Conservation (phyloP, 805 yeast species). For the Metschnikowia peoriensis region DNA sequence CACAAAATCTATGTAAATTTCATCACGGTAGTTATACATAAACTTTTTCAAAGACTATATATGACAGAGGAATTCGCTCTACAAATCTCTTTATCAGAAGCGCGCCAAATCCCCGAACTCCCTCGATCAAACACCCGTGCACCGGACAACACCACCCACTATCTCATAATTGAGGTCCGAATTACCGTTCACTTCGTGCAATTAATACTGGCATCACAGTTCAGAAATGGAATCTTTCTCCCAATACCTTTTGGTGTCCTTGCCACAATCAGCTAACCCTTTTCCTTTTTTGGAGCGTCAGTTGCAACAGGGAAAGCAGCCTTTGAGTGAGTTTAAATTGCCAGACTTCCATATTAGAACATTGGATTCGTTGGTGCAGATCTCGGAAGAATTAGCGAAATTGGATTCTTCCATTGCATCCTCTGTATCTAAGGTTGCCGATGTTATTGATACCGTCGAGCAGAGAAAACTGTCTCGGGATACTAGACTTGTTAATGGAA, state of each 20-base stretch:
- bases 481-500: slow-evolving; percentile 40
- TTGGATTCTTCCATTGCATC: slow-evolving; percentile 73
- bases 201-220: background rate
- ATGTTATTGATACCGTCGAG: slow-evolving; percentile 52
- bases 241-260: slow-evolving; percentile 53
- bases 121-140: slow-evolving; percentile 9
- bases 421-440: slow-evolving; percentile 73
- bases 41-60: too few species aligned
- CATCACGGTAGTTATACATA: too few species aligned
- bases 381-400: slow-evolving; percentile 84
- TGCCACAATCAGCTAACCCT: slow-evolving; percentile 52
- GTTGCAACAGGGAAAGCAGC: slow-evolving; percentile 57
- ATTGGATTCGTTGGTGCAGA: slow-evolving; percentile 84
- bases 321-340: slow-evolving; percentile 54
- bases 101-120: slow-evolving; percentile 1
- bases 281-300: slow-evolving; percentile 54
- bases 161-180: background rate
- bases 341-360: slow-evolving; percentile 95
- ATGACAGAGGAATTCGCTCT: too few species aligned
- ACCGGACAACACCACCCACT: slow-evolving; percentile 2
- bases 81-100: background rate
- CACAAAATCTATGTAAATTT: too few species aligned
- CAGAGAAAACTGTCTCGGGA: slow-evolving; percentile 23
- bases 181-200: background rate
- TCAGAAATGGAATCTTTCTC: slow-evolving; percentile 35